A percentile compares a stretch with the other conserved stretches of the same genome.
Evolutionary conservation across 2,329 filamentous ascomycete genomes (phyloP).

Genomic region (Neoscytalidium dimidiatum): DNA sequence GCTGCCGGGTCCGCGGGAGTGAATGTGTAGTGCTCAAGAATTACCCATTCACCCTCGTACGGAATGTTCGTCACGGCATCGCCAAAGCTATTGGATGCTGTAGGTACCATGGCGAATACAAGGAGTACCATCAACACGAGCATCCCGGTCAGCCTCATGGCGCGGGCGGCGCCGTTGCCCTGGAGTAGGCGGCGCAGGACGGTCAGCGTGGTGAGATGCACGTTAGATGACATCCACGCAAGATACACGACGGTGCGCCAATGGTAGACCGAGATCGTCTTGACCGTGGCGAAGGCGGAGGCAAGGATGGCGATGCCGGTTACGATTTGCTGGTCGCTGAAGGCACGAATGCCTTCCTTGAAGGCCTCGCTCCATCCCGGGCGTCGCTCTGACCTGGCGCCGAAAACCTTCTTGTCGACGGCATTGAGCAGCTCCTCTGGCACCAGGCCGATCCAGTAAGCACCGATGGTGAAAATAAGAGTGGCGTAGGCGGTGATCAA

Average conservation of each 20-base stretch:
- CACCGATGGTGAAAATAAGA: not conserved
- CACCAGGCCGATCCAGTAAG: not conserved
- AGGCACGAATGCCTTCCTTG: constrained; percentile 20
- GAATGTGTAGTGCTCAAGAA: not conserved
- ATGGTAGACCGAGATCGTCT: constrained; percentile 19
- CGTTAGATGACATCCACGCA: constrained; percentile 25
- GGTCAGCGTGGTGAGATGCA: constrained; percentile 25
- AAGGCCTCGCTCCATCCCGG: not conserved
- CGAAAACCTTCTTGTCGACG: not conserved
- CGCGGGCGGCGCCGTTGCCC: constrained; percentile 20
- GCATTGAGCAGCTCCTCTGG: not conserved
- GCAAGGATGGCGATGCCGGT: constrained; percentile 24
- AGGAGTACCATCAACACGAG: constrained; percentile 17
- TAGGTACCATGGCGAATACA: not conserved
- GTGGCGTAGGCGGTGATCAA: not conserved
- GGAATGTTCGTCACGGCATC: not conserved
- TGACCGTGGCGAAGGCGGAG: constrained; percentile 20
- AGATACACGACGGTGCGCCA: constrained; percentile 25
- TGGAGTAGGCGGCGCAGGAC: constrained; percentile 22
- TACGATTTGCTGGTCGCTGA: constrained; percentile 27
- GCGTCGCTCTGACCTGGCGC: not conserved
- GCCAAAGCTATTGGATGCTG: not conserved
- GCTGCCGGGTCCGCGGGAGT: not conserved
- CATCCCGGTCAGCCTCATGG: constrained; percentile 22
- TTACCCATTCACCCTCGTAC: not conserved